These are phyloP conservation scores for Gloeostereum incarnatum DNA, from an alignment of 768 basidiomycete genomes.

Conservation along the genomic window DNA sequence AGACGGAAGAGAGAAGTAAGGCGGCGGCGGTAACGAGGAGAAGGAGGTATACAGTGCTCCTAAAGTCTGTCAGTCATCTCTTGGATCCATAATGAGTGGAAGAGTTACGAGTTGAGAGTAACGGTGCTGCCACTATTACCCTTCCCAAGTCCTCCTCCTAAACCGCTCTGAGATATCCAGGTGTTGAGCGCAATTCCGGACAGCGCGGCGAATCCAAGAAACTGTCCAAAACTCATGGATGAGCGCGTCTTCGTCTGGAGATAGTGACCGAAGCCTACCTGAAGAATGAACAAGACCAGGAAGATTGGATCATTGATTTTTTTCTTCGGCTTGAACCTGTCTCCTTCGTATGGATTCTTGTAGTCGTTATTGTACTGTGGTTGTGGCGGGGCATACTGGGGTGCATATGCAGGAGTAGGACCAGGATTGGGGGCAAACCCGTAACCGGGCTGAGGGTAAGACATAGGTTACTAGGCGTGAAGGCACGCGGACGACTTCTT, in stretches of 20 bases:
- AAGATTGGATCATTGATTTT: constrained; percentile 66
- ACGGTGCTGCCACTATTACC: constrained; percentile 41
- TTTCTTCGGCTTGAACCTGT: constrained; percentile 61
- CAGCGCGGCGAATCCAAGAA: constrained; percentile 59
- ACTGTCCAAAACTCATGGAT: constrained; percentile 21
- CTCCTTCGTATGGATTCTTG: constrained; percentile 44
- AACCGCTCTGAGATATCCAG: constrained; percentile 56
- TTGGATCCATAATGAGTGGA: constrained; percentile 2
- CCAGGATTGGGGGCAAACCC: constrained; percentile 8
- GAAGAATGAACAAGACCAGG: constrained; percentile 61
- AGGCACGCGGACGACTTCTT: too few relatives aligned
- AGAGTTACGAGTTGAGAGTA: constrained; percentile 54
- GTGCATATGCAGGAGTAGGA: constrained; percentile 14
- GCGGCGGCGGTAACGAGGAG: constrained; percentile 65
- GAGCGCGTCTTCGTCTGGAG: neutral
- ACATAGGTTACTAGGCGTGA: too few relatives aligned
- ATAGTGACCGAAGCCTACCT: constrained; percentile 27
- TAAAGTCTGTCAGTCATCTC: too few relatives aligned
- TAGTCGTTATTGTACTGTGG: constrained; percentile 12
- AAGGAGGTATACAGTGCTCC: constrained; percentile 70
- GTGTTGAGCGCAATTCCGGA: constrained; percentile 55
- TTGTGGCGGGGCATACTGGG: constrained; percentile 13
- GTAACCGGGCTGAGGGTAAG: too few relatives aligned
- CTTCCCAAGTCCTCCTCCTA: constrained; percentile 65
- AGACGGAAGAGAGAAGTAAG: constrained; percentile 53